Base-by-base conservation (phyloP, 2,329 filamentous ascomycete species). In the Arthroderma sp. region DNA sequence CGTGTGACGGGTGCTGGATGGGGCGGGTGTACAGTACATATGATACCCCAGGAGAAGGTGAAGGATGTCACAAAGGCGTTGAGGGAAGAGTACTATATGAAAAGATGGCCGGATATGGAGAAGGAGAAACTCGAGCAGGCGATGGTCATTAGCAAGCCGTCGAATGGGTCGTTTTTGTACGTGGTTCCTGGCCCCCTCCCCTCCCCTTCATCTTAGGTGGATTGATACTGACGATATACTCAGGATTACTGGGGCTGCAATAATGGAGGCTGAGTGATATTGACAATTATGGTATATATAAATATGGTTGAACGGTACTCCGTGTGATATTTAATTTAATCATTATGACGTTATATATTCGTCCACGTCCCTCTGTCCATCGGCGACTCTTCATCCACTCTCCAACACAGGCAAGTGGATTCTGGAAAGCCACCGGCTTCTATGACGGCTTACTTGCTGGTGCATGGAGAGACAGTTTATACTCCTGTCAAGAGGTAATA, bases 21-120 rank as follows among this genome's bases (percentile, higher is more conserved):
- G 93, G 93, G 93, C 61, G 93, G 93, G 1, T 97, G 93, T 74
- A 93, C 83, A 60, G 91, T 98, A 58, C 93, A 98, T 74, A 79
- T 98, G 58, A 86, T 97, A 55, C 87, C 91, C 0, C 87, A 83
- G 58, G 81, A 89, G 66, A 91, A 86, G 72, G 86, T 96, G 0
- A 83, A 85, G 4, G 81, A 76, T 25, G 87, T 98, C 21, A 88
- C 81, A 70, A 78, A 81, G 66, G 88, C 88, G 4, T 83, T 93
- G 80, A 82, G 87, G 65, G 79, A 80, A 61, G 83, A 90, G 68
- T 98, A 97, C 70, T 97, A 94, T 71, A 75, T 79, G 57, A 86
- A 85, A 75, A 79, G 80, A 63, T 85, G 83, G 66, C 82, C 83
- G 0, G 78, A 80, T 61, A 81, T 86, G 54, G 86, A 78, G 0